These are phyloP conservation scores for Colletotrichum tofieldiae DNA, from an alignment of 2,329 filamentous ascomycete genomes.

Conservation along the genomic window DNA sequence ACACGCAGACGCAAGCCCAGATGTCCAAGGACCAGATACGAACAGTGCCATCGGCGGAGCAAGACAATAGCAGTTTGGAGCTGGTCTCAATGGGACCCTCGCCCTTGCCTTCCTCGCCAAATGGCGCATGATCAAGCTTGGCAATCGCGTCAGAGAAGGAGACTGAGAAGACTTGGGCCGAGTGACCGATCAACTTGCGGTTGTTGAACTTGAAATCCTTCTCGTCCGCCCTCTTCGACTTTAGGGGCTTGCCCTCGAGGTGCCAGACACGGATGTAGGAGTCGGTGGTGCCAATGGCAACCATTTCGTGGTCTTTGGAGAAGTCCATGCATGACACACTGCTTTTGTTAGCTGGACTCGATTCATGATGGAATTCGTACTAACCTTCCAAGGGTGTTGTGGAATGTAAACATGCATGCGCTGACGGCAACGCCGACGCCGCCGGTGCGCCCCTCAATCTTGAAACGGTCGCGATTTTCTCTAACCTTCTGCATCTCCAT, in stretches of 20 bases:
- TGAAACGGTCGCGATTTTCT: constrained; percentile 93
- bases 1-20: constrained; percentile 93
- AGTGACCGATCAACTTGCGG: constrained; percentile 88
- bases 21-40: constrained; percentile 94
- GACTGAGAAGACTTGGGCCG: constrained; percentile 89
- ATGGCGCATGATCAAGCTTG: constrained; percentile 63
- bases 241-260: constrained; percentile 86
- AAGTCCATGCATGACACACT: constrained; percentile 96
- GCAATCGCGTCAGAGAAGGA: constrained; percentile 86
- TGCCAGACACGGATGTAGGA: constrained; percentile 98
- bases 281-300: constrained; percentile 91
- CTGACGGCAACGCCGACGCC: constrained; percentile 88
- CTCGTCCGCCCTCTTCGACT: constrained; percentile 73
- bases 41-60: constrained; percentile 88
- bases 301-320: constrained; percentile 89
- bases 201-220: constrained; percentile 74
- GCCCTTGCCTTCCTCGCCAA: constrained; percentile 64
- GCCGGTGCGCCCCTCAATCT: constrained; percentile 86
- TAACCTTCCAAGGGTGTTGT: constrained; percentile 94
- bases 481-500: constrained; percentile 96
- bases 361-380: constrained; percentile 47
- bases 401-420: constrained; percentile 98
- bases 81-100: constrained; percentile 64
- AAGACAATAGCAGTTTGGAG: constrained; percentile 87
- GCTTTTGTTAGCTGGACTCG: constrained; percentile 41